Evolutionary conservation across 2,329 filamentous ascomycete species (phyloP).

Genomic region (Fusarium tricinctum): DNA sequence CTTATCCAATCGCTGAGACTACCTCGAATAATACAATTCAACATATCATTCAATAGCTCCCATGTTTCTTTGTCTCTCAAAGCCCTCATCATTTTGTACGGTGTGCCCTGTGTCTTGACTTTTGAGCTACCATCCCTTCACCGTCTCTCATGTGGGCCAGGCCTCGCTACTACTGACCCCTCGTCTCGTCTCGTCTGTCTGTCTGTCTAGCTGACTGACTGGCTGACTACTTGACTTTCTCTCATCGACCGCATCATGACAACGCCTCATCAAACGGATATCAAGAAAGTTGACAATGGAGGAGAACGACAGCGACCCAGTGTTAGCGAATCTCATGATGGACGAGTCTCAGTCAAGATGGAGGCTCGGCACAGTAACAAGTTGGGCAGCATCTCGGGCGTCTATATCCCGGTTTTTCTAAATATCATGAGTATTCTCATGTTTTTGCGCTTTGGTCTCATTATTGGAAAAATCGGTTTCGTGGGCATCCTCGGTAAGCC

Average conservation of each 20-base stretch:
- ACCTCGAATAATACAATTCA: conserved; percentile 12
- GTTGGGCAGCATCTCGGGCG: conserved; percentile 81
- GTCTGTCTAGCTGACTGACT: conserved; percentile 9
- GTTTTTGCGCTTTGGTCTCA: conserved; percentile 90
- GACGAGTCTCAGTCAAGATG: conserved; percentile 46
- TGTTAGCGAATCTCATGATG: conserved; percentile 23
- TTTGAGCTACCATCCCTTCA: conserved; percentile 17
- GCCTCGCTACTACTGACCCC: conserved; percentile 33
- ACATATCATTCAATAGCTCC: conserved; percentile 31
- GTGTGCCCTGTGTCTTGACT: conserved; percentile 12
- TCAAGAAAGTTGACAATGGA: conserved; percentile 31
- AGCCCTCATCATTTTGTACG: conserved; percentile 10
- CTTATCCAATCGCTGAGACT: conserved; percentile 25
- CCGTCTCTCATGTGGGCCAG: conserved; percentile 26
- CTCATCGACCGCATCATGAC: conserved; percentile 34
- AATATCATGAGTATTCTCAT: conserved; percentile 93
- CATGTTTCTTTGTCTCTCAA: conserved; percentile 14
- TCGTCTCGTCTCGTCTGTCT: conserved; percentile 34
- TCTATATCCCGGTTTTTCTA: conserved; percentile 89
- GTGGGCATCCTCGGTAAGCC: conserved; percentile 81
- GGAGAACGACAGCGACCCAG: conserved; percentile 18
- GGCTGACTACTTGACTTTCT: conserved; percentile 20
- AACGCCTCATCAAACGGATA: conserved; percentile 40
- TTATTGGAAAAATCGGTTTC: conserved; percentile 84
- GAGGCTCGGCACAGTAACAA: conserved; percentile 67